A percentile compares a stretch with the other conserved stretches of the same genome.
phyloP scores from a whole-genome alignment of 2,329 filamentous ascomycete genomes.

The Macroventuria anomochaeta region DNA sequence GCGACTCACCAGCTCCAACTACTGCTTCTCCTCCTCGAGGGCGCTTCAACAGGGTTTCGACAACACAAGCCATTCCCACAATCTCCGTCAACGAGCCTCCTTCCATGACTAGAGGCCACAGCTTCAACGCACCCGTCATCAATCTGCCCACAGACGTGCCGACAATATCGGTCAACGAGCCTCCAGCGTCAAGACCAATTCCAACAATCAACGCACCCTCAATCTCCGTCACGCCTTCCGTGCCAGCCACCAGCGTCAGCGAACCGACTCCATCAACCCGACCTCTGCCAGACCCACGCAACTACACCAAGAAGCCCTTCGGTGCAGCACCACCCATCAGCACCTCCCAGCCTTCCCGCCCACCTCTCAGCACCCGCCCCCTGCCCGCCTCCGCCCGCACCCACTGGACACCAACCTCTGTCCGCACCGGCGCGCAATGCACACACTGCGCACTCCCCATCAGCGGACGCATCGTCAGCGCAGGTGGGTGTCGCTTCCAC shows the following conservation, averaged over 20 bases:
- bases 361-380: not conserved
- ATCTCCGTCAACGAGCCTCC: conserved; percentile 38
- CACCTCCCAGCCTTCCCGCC: not conserved
- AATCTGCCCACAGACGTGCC: conserved; percentile 26
- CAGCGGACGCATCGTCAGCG: conserved; percentile 85
- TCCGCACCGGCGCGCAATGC: conserved; percentile 73
- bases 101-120: conserved; percentile 20
- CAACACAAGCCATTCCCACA: conserved; percentile 34
- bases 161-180: conserved; percentile 27
- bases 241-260: conserved; percentile 40
- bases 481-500: conserved; percentile 85
- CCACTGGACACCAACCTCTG: conserved; percentile 55
- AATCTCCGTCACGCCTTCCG: conserved; percentile 30
- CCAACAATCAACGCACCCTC: conserved; percentile 30
- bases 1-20: conserved; percentile 18
- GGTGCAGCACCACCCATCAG: not conserved
- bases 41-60: conserved; percentile 8
- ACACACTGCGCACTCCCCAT: conserved; percentile 85
- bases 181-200: conserved; percentile 14
- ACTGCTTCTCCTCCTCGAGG: conserved; percentile 12
- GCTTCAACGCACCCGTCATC: conserved; percentile 29
- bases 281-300: conserved; percentile 55
- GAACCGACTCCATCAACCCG: conserved; percentile 47
- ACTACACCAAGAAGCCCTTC: conserved; percentile 49
- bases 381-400: conserved; percentile 43